phyloP scores from a whole-genome alignment of 2,329 filamentous ascomycete species.

The Sclerotinia minor region DNA sequence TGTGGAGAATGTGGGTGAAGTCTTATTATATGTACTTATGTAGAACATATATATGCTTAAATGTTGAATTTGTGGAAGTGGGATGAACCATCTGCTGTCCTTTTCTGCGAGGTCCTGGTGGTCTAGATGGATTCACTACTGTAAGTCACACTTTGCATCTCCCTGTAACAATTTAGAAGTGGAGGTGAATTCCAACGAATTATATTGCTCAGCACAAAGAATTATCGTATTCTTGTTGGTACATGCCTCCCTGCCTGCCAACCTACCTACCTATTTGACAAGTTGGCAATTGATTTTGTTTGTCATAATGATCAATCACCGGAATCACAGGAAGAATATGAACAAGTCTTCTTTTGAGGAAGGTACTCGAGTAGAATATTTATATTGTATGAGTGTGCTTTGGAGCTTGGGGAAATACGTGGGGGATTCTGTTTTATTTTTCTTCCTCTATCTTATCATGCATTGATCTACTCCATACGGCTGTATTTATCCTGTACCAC shows the following conservation, averaged over 20 bases:
- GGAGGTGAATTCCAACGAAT: slow-evolving; percentile 10
- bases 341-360: not conserved
- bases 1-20: not conserved
- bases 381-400: not conserved
- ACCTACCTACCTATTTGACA: too few relatives aligned
- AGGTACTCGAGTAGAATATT: not conserved
- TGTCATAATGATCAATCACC: not conserved
- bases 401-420: not conserved
- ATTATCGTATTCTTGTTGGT: not conserved
- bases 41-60: not conserved
- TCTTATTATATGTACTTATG: not conserved
- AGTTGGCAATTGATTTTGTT: not conserved
- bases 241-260: too few relatives aligned
- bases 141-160: not conserved
- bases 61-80: slow-evolving; percentile 12
- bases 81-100: slow-evolving; percentile 17
- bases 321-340: not conserved
- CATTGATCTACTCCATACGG: too few relatives aligned
- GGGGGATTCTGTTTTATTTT: not conserved
- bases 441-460: not conserved
- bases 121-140: not conserved
- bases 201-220: not conserved
- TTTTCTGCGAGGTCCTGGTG: slow-evolving; percentile 15
- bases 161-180: slow-evolving; percentile 8
- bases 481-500: not conserved